phyloP scores from a whole-genome alignment of 768 basidiomycete genomes.

The Suillus weaverae region DNA sequence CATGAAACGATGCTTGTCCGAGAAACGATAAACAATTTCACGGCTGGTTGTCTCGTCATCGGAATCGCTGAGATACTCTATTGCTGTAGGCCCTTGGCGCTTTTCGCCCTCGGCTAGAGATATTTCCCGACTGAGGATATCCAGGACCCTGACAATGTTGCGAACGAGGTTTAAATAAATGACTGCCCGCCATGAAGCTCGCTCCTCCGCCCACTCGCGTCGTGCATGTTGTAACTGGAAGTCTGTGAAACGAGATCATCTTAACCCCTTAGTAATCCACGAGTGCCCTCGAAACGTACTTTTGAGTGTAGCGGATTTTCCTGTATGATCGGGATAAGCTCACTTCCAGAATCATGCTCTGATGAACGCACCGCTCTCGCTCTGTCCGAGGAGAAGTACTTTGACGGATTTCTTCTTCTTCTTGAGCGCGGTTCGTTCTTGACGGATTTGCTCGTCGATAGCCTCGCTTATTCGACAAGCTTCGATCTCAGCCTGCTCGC shows the following conservation, averaged over 20 bases:
- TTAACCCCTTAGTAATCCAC: conserved; percentile 10
- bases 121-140: conserved; percentile 59
- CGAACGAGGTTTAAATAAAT: conserved; percentile 80
- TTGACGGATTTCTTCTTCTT: conserved; percentile 71
- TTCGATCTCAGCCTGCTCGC: conserved; percentile 62
- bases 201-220: conserved; percentile 69
- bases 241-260: conserved; percentile 38
- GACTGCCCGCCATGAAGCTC: conserved; percentile 69
- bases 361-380: conserved; percentile 55
- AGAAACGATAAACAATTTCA: conserved; percentile 41
- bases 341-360: conserved; percentile 5
- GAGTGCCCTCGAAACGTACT: conserved; percentile 41
- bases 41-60: conserved; percentile 18
- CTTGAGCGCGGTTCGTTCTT: conserved; percentile 56
- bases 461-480: conserved; percentile 66
- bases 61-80: conserved; percentile 10
- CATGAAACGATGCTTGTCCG: conserved; percentile 61
- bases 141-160: conserved; percentile 64
- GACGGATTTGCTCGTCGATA: conserved; percentile 73
- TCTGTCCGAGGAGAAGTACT: conserved; percentile 72
- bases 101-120: conserved; percentile 32
- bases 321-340: conserved; percentile 24
- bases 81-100: conserved; percentile 10
- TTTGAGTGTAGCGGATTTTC: conserved; percentile 79
- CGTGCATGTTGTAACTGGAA: conserved; percentile 76